These are phyloP conservation scores for Nakazawaea ishiwadae DNA, from an alignment of 805 yeast genomes.

Conservation along the genomic window DNA sequence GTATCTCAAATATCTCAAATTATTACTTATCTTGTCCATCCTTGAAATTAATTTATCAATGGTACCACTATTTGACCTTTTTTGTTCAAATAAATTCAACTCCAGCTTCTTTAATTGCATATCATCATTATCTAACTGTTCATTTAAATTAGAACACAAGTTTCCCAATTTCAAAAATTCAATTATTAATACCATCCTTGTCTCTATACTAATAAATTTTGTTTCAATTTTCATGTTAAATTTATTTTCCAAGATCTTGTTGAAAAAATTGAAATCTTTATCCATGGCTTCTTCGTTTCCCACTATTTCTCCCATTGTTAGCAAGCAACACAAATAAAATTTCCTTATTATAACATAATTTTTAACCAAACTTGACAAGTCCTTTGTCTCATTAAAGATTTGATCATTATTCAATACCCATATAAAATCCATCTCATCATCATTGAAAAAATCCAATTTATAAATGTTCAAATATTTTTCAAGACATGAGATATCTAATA, in stretches of 20 bases:
- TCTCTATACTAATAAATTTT: background rate
- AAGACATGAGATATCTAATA: conserved; percentile 2
- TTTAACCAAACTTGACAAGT: background rate
- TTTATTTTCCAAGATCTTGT: background rate
- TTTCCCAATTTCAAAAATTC: background rate
- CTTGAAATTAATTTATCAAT: conserved; percentile 8
- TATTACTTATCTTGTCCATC: conserved; percentile 5
- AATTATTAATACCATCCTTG: background rate
- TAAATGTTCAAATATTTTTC: conserved; percentile 8
- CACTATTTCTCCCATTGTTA: background rate
- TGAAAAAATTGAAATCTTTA: background rate
- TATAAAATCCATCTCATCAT: conserved; percentile 7
- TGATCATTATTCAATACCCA: conserved; percentile 4
- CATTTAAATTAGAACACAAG: background rate
- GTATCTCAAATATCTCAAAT: conserved; percentile 3
- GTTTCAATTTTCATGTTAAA: conserved; percentile 1
- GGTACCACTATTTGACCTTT: too few species aligned
- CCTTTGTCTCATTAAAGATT: too few species aligned
- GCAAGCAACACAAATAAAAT: conserved; percentile 9
- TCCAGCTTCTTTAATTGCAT: background rate
- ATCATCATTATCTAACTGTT: too few species aligned
- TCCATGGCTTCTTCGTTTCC: background rate
- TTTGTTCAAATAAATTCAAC: background rate
- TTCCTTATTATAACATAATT: conserved; percentile 5
- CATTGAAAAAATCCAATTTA: background rate